These are phyloP conservation scores for Suillus subluteus DNA, from an alignment of 768 basidiomycete genomes.

Conservation along the genomic window DNA sequence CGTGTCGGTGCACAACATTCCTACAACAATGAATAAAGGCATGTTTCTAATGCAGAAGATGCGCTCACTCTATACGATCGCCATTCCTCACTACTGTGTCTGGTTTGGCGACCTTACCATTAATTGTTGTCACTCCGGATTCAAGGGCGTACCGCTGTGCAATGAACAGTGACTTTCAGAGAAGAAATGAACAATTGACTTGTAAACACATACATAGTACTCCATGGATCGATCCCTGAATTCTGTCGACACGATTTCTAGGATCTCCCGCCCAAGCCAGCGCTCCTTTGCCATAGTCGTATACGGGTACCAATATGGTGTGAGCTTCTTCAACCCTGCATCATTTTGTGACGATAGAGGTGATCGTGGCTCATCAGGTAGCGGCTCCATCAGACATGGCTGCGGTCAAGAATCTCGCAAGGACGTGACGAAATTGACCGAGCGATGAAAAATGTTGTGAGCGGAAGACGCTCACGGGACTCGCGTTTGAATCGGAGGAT, in stretches of 20 bases:
- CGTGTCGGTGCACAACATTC: conserved; percentile 95
- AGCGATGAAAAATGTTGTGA: conserved; percentile 51
- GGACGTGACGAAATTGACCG: conserved; percentile 60
- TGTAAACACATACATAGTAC: conserved; percentile 77
- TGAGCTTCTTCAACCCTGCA: conserved; percentile 66
- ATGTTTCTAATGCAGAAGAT: conserved; percentile 2
- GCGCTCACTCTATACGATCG: conserved; percentile 84
- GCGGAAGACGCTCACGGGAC: conserved; percentile 36
- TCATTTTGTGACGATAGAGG: conserved; percentile 33
- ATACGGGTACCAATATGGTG: conserved; percentile 93
- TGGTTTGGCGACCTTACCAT: conserved; percentile 83
- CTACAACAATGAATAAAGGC: conserved; percentile 40
- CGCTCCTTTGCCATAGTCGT: conserved; percentile 91
- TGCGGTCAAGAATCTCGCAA: conserved; percentile 54
- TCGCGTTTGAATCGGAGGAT: conserved; percentile 29
- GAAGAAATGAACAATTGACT: conserved; percentile 1
- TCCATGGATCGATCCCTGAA: conserved; percentile 94
- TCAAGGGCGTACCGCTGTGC: conserved; percentile 71
- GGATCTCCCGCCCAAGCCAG: conserved; percentile 84
- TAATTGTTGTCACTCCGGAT: conserved; percentile 93
- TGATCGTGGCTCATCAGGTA: conserved; percentile 15
- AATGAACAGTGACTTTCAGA: not conserved
- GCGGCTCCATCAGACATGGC: conserved; percentile 47
- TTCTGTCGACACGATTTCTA: conserved; percentile 93
- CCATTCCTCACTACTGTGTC: conserved; percentile 82